These are phyloP conservation scores for Parietaria judaica DNA, from an alignment of 306 rosid genomes.

Conservation along the genomic window DNA sequence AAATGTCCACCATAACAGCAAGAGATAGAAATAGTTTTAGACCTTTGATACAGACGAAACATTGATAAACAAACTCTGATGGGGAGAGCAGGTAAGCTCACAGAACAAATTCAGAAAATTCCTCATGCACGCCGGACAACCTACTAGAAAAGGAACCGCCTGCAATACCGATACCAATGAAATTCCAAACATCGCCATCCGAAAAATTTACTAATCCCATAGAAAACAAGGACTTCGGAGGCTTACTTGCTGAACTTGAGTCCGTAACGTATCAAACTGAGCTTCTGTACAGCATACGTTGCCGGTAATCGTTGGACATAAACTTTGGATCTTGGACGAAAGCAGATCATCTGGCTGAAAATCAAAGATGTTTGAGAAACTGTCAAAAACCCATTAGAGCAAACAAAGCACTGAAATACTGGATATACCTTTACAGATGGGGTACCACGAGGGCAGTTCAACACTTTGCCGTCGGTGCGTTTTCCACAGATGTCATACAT, in stretches of 20 bases:
- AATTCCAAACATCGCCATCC: background rate
- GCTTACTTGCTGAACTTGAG: constrained; percentile 85
- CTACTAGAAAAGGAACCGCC: constrained; percentile 97
- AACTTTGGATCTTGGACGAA: constrained; percentile 89
- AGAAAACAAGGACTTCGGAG: background rate
- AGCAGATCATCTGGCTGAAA: constrained; percentile 85
- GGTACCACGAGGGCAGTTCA: constrained; percentile 73
- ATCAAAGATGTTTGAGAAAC: constrained; percentile 9
- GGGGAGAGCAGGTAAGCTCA: constrained; percentile 95
- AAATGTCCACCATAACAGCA: constrained; percentile 2
- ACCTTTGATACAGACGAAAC: constrained; percentile 78
- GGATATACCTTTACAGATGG: constrained; percentile 70
- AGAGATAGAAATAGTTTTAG: constrained; percentile 14
- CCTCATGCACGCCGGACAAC: constrained; percentile 98
- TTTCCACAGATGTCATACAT: constrained; percentile 85
- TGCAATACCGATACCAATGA: constrained; percentile 33
- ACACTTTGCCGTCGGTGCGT: constrained; percentile 68
- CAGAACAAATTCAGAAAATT: constrained; percentile 93
- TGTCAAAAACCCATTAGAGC: too few relatives aligned
- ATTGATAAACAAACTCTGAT: constrained; percentile 93
- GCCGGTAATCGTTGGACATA: constrained; percentile 92
- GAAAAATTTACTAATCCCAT: too few relatives aligned
- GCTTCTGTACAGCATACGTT: constrained; percentile 86
- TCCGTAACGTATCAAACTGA: constrained; percentile 74
- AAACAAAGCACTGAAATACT: background rate